Conservation (phyloP, 176 grass and related monocot species). For the Rhynchospora breviuscula region DNA sequence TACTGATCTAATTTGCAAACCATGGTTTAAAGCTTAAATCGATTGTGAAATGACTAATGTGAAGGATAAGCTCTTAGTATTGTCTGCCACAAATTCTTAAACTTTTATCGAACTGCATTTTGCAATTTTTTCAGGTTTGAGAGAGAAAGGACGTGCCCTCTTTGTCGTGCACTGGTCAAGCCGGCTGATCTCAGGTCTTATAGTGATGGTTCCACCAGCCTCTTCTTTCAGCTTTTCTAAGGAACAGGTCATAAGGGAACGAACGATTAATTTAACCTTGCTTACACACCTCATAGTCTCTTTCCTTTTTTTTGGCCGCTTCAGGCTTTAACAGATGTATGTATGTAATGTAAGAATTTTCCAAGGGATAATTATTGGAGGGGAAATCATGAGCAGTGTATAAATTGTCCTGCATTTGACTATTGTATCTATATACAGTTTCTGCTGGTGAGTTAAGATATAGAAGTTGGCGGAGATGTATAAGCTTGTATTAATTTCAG, state of each 20-base stretch:
- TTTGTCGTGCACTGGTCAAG: constrained; percentile 89
- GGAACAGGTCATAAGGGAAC: not conserved
- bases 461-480: constrained; percentile 13
- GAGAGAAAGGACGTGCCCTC: constrained; percentile 89
- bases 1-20: not conserved
- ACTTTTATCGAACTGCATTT: not conserved
- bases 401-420: constrained; percentile 15
- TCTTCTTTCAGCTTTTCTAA: constrained; percentile 95
- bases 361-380: not conserved
- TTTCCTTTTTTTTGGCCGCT: not conserved
- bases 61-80: not conserved
- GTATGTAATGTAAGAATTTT: constrained; percentile 13
- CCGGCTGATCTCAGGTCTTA: constrained; percentile 84
- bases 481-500: not conserved
- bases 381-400: not conserved
- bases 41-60: not conserved
- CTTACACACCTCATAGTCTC: constrained; percentile 25
- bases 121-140: constrained; percentile 57
- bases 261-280: not conserved
- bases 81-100: not conserved
- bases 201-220: constrained; percentile 78
- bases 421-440: constrained; percentile 10
- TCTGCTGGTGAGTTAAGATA: constrained; percentile 9
- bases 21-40: not conserved
- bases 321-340: constrained; percentile 18